phyloP scores from a whole-genome alignment of 2,329 filamentous ascomycete genomes.

The Aspergillus terreus region DNA sequence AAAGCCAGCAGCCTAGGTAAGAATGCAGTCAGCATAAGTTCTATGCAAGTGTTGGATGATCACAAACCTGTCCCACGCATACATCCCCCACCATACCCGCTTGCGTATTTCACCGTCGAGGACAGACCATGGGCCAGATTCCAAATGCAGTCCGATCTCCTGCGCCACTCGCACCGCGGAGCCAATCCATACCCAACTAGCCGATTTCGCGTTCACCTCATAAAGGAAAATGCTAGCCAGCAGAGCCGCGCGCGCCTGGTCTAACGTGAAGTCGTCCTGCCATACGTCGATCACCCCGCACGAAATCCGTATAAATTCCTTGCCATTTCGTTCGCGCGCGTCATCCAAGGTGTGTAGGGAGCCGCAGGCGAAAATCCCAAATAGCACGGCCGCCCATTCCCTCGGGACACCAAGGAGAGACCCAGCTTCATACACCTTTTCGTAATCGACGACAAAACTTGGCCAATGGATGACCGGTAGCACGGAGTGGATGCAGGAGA shows the following conservation, averaged over 20 bases:
- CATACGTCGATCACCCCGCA: constrained; percentile 72
- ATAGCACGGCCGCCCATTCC: constrained; percentile 76
- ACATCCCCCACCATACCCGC: constrained; percentile 90
- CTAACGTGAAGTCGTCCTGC: constrained; percentile 71
- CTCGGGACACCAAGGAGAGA: constrained; percentile 59
- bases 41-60: background rate
- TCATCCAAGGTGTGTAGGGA: constrained; percentile 64
- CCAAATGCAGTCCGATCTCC: constrained; percentile 74
- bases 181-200: constrained; percentile 82
- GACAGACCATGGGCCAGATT: constrained; percentile 67
- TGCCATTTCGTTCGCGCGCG: constrained; percentile 56
- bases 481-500: constrained; percentile 70
- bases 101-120: constrained; percentile 83
- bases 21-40: background rate
- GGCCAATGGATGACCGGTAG: constrained; percentile 89
- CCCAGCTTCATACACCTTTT: constrained; percentile 67
- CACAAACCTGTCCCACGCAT: constrained; percentile 74
- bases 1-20: constrained; percentile 62
- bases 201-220: constrained; percentile 81
- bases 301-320: constrained; percentile 68
- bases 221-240: constrained; percentile 75
- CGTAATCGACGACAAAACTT: constrained; percentile 71
- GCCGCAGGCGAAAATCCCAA: constrained; percentile 77
- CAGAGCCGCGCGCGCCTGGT: constrained; percentile 69
- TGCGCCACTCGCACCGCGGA: constrained; percentile 76